Conservation (phyloP, 371 early-diverging fungal species). For the Rhizomucor pusillus region DNA sequence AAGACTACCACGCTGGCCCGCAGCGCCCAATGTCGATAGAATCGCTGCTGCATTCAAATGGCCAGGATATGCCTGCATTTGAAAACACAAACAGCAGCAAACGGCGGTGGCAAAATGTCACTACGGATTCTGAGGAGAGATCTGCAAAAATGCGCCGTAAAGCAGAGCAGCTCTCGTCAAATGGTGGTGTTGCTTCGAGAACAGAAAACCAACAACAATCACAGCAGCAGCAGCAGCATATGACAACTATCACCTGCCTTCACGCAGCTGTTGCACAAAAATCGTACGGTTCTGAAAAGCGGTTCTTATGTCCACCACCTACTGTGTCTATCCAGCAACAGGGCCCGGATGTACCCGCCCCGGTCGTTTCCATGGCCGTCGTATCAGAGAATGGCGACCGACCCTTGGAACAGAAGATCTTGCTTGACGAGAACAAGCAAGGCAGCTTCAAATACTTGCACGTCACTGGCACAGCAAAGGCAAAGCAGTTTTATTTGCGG, state of each 20-base stretch:
- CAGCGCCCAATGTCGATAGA: conserved; percentile 45
- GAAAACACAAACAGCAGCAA: conserved; percentile 5
- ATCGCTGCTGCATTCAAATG: conserved; percentile 29
- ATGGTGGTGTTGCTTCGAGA: background rate
- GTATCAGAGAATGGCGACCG: conserved; percentile 47
- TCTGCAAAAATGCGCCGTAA: conserved; percentile 9
- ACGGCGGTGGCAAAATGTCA: conserved; percentile 5
- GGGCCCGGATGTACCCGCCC: conserved; percentile 1
- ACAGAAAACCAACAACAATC: background rate
- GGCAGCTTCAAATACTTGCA: conserved; percentile 71
- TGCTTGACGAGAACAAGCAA: conserved; percentile 49
- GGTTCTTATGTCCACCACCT: conserved; percentile 87
- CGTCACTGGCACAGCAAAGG: conserved; percentile 77
- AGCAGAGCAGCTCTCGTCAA: too few relatives aligned
- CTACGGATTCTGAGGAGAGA: conserved; percentile 4
- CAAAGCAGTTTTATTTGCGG: conserved; percentile 74
- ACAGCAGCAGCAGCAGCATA: conserved; percentile 4
- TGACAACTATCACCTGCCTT: conserved; percentile 55
- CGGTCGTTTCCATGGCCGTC: conserved; percentile 62
- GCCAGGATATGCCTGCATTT: conserved; percentile 3
- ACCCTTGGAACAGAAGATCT: conserved; percentile 52
- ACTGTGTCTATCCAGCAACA: conserved; percentile 59
- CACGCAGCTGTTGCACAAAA: conserved; percentile 83
- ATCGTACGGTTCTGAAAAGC: conserved; percentile 87
- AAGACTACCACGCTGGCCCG: background rate